These are phyloP conservation scores for Cucumis hystrix DNA, from an alignment of 306 rosid genomes.

Conservation along the genomic window DNA sequence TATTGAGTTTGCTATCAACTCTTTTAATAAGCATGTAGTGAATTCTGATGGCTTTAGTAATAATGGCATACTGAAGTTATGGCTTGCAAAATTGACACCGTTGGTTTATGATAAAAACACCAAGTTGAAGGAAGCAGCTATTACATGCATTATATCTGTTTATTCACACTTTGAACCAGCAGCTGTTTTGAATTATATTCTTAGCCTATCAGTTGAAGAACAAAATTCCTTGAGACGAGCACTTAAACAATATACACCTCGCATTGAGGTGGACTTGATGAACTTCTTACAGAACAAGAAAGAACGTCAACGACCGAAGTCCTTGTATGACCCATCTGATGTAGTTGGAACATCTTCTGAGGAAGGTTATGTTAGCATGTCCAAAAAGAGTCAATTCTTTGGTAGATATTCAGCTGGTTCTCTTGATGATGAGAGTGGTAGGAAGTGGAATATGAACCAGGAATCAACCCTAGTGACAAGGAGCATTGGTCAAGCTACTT, in stretches of 20 bases:
- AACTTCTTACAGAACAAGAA: slow-evolving; percentile 90
- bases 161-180: slow-evolving; percentile 86
- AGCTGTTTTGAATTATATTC: slow-evolving; percentile 81
- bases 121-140: slow-evolving; percentile 89
- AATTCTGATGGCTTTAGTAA: slow-evolving; percentile 79
- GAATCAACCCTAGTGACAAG: slow-evolving; percentile 42
- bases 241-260: slow-evolving; percentile 90
- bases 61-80: slow-evolving; percentile 78
- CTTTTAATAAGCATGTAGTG: slow-evolving; percentile 74
- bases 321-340: slow-evolving; percentile 84
- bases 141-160: slow-evolving; percentile 90
- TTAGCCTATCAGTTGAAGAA: slow-evolving; percentile 85
- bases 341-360: slow-evolving; percentile 86
- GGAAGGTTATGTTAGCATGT: slow-evolving; percentile 60
- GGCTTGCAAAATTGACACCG: slow-evolving; percentile 90
- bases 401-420: slow-evolving; percentile 89
- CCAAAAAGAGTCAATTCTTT: slow-evolving; percentile 58
- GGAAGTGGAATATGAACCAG: slow-evolving; percentile 84
- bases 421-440: slow-evolving; percentile 61
- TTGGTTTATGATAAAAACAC: slow-evolving; percentile 81
- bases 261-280: slow-evolving; percentile 94
- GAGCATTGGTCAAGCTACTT: slow-evolving; percentile 41
- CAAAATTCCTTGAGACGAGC: slow-evolving; percentile 97
- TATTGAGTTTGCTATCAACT: slow-evolving; percentile 75
- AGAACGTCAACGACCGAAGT: slow-evolving; percentile 72